phyloP scores from a whole-genome alignment of 768 basidiomycete species.

The Candolleomyces efflorescens region DNA sequence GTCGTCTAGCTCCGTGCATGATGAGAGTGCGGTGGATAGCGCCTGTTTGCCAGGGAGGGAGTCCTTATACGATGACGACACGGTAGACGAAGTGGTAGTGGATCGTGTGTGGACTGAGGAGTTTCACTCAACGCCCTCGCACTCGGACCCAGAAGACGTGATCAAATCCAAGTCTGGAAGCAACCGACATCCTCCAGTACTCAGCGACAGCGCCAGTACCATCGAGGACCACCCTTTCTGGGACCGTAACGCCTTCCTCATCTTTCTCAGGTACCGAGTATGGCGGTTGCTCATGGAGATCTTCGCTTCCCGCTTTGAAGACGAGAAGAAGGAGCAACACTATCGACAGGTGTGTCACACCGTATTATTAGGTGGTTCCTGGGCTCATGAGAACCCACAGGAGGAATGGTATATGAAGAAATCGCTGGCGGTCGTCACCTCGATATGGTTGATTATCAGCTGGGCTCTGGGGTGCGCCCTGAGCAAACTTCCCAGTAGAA shows the following conservation, averaged over 20 bases:
- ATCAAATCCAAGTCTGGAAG: conserved; percentile 46
- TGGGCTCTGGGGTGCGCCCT: conserved; percentile 63
- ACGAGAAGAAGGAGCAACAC: conserved; percentile 44
- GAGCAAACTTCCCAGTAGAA: conserved; percentile 33
- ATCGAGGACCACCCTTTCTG: conserved; percentile 18
- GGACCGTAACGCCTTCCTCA: conserved; percentile 19
- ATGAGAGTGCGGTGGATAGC: conserved; percentile 43
- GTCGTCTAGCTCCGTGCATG: conserved; percentile 49
- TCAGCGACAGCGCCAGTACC: conserved; percentile 28
- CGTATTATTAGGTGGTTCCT: background rate
- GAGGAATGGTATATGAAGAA: conserved; percentile 76
- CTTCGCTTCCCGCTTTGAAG: conserved; percentile 58
- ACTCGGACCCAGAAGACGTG: conserved; percentile 43
- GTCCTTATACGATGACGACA: conserved; percentile 23
- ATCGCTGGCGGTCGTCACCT: conserved; percentile 58
- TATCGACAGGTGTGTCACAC: conserved; percentile 33
- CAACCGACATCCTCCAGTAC: conserved; percentile 28
- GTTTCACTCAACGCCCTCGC: conserved; percentile 47
- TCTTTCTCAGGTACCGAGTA: conserved; percentile 46
- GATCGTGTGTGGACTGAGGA: conserved; percentile 67
- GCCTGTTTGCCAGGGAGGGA: conserved; percentile 26
- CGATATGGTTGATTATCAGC: conserved; percentile 60
- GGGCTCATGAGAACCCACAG: conserved; percentile 22
- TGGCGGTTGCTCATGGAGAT: conserved; percentile 55
- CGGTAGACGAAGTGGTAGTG: conserved; percentile 69